phyloP scores from a whole-genome alignment of 495 filamentous ascomycete species.

The Polyplosphaeria fusca region DNA sequence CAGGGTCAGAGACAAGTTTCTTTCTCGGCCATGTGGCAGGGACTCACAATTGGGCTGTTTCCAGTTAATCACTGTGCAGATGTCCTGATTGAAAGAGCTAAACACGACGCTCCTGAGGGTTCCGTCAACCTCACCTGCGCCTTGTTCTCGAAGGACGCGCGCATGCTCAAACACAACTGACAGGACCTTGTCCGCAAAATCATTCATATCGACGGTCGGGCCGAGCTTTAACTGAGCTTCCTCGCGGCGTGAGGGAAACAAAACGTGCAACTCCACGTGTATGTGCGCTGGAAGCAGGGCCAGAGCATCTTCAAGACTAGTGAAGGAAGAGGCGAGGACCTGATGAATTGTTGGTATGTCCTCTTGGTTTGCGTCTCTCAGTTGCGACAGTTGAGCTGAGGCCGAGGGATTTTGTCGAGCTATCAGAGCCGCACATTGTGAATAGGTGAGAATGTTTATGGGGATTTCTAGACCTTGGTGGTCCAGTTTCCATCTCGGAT shows the following conservation, averaged over 20 bases:
- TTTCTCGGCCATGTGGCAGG: neutral
- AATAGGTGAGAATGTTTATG: constrained; percentile 66
- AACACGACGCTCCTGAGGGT: constrained; percentile 84
- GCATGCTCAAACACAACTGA: constrained; percentile 88
- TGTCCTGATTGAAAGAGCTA: constrained; percentile 80
- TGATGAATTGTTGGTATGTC: constrained; percentile 65
- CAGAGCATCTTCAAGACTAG: constrained; percentile 72
- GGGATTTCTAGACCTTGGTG: constrained; percentile 78
- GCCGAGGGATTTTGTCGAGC: constrained; percentile 42
- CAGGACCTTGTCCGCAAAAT: constrained; percentile 77
- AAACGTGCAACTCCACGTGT: constrained; percentile 80
- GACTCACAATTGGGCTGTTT: constrained; percentile 92
- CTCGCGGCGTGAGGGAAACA: constrained; percentile 73
- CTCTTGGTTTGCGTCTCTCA: constrained; percentile 47
- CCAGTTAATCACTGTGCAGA: constrained; percentile 95
- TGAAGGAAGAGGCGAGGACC: constrained; percentile 67
- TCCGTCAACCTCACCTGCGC: constrained; percentile 20
- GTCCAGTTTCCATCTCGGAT: constrained; percentile 74
- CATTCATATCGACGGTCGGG: constrained; percentile 78
- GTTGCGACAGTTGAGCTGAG: constrained; percentile 45
- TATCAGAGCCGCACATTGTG: constrained; percentile 69
- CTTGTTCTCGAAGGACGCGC: constrained; percentile 64
- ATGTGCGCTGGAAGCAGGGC: constrained; percentile 67
- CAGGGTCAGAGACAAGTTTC: neutral
- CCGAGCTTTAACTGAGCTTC: constrained; percentile 64